phyloP scores from a whole-genome alignment of 805 yeast species.

The Saccharomyces eubayanus region DNA sequence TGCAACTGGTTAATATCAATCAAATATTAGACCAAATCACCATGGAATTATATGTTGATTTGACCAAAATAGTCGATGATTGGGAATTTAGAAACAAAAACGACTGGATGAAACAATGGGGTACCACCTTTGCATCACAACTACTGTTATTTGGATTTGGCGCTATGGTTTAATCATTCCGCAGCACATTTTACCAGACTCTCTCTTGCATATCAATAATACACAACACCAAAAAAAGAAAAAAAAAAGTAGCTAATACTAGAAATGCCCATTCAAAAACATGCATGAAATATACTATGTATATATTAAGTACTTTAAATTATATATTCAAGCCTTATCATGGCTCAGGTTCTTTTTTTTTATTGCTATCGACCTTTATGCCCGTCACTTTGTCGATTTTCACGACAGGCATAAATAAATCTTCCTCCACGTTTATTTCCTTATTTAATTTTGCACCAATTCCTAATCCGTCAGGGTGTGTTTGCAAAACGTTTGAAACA shows the following conservation, averaged over 20 bases:
- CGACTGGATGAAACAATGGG: constrained; percentile 47
- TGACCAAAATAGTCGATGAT: constrained; percentile 44
- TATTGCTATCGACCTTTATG: neutral
- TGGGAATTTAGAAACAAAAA: constrained; percentile 40
- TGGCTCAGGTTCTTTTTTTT: neutral
- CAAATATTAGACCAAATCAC: constrained; percentile 44
- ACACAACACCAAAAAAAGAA: neutral
- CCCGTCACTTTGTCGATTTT: constrained; percentile 26
- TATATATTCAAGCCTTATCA: neutral
- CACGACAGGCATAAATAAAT: constrained; percentile 33
- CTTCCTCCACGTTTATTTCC: constrained; percentile 8
- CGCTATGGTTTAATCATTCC: constrained; percentile 38
- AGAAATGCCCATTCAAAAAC: neutral
- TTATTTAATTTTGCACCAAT: constrained; percentile 37
- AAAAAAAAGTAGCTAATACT: neutral
- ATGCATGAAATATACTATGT: neutral
- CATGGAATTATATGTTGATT: constrained; percentile 51
- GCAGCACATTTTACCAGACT: neutral
- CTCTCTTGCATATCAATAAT: neutral
- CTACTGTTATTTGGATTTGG: constrained; percentile 50
- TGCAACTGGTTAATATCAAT: constrained; percentile 35
- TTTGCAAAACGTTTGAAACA: constrained; percentile 4
- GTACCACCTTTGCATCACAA: constrained; percentile 52
- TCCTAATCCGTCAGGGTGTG: constrained; percentile 39
- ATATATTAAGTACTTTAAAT: neutral